Percentiles rank a stretch among this genome's conserved stretches.
Evolutionary conservation across 352 stramenopile species (phyloP).

Genomic region (Phytophthora palmivora): DNA sequence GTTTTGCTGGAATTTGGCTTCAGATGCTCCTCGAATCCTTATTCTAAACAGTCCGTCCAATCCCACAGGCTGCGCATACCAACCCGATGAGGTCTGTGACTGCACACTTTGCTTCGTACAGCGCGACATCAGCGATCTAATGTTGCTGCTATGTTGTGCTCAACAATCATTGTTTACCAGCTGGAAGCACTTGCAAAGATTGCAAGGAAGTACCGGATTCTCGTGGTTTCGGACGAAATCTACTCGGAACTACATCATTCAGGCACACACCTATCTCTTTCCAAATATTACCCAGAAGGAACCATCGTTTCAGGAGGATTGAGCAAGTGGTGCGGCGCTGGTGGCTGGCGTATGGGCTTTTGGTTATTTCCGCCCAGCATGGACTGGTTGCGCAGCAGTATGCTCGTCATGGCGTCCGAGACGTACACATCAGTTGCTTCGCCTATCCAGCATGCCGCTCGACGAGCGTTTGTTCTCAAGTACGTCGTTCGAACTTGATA

Average conservation of each 20-base stretch:
- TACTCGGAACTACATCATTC: constrained; percentile 88
- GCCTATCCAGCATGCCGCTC: constrained; percentile 86
- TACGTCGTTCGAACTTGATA: constrained; percentile 38
- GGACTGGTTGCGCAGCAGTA: constrained; percentile 84
- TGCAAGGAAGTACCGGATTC: constrained; percentile 84
- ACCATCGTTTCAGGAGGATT: constrained; percentile 89
- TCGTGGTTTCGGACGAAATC: constrained; percentile 92
- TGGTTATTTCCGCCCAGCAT: constrained; percentile 85
- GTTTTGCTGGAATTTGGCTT: constrained; percentile 1
- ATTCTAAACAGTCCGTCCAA: constrained; percentile 91
- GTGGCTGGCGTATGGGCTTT: constrained; percentile 90
- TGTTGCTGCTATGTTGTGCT: constrained; percentile 1
- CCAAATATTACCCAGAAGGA: constrained; percentile 86
- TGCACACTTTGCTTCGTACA: not conserved
- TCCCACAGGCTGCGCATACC: constrained; percentile 85
- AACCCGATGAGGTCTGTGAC: constrained; percentile 65
- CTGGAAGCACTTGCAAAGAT: constrained; percentile 73
- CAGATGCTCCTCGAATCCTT: constrained; percentile 84
- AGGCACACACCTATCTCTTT: constrained; percentile 81
- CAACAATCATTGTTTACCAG: constrained; percentile 21
- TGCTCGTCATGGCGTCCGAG: constrained; percentile 91
- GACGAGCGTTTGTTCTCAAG: constrained; percentile 79
- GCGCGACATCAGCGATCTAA: constrained; percentile 8
- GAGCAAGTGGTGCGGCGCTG: constrained; percentile 90
- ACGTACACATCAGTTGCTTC: constrained; percentile 89